Percentiles rank a stretch among this genome's conserved stretches.
These are phyloP conservation scores for Fusarium albosuccineum DNA, from an alignment of 2,329 filamentous ascomycete genomes.

Conservation along the genomic window DNA sequence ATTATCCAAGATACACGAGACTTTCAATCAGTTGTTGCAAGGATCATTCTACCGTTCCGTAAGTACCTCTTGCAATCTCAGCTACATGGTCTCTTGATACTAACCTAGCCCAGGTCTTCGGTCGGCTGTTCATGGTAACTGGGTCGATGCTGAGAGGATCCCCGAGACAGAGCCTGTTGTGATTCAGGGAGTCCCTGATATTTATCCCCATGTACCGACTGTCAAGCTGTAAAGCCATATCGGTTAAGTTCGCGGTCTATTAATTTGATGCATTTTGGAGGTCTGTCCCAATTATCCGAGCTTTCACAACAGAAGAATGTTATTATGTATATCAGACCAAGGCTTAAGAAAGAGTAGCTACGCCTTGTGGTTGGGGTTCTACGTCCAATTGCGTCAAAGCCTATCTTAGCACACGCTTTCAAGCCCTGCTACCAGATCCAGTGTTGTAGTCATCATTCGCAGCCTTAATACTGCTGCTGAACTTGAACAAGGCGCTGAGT, in stretches of 20 bases:
- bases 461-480: background rate
- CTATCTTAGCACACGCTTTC: too few species aligned
- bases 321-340: too few species aligned
- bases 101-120: background rate
- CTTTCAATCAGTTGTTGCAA: background rate
- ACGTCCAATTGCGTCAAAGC: too few species aligned
- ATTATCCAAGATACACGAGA: constrained; percentile 3
- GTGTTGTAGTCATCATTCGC: too few species aligned
- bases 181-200: background rate
- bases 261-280: too few species aligned
- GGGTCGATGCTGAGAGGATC: constrained; percentile 5
- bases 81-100: too few species aligned
- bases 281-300: too few species aligned
- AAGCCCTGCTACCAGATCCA: too few species aligned
- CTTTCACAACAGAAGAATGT: too few species aligned
- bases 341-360: too few species aligned
- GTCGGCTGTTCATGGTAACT: background rate
- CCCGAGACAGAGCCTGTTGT: background rate
- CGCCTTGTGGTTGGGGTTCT: too few species aligned
- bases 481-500: constrained; percentile 8
- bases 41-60: background rate
- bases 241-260: too few species aligned
- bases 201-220: background rate
- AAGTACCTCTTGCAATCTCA: background rate
- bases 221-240: background rate